phyloP scores from a whole-genome alignment of 768 basidiomycete genomes.

The Tylopilus balloui region DNA sequence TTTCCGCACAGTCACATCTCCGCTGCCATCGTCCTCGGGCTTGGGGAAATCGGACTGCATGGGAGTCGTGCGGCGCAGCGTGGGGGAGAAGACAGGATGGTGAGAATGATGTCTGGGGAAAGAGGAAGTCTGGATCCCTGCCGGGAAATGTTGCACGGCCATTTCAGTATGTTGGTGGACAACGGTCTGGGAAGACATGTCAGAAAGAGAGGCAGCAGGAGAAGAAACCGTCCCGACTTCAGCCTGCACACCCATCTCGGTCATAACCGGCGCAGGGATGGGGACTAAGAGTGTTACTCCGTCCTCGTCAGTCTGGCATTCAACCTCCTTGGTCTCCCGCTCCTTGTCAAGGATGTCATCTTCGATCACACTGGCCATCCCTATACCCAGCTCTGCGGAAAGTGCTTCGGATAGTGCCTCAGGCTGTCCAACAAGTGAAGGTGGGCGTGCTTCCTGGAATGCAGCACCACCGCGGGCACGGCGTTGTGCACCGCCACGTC shows the following conservation, averaged over 20 bases:
- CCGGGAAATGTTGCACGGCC: slow-evolving; percentile 44
- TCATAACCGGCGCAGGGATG: slow-evolving; percentile 28
- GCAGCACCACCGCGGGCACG: slow-evolving; percentile 63
- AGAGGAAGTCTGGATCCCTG: slow-evolving; percentile 38
- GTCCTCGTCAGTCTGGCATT: slow-evolving; percentile 60
- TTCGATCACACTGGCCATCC: slow-evolving; percentile 41
- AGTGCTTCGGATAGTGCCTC: slow-evolving; percentile 71
- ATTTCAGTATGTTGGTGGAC: slow-evolving; percentile 35
- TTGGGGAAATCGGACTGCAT: slow-evolving; percentile 43
- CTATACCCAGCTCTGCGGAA: slow-evolving; percentile 57
- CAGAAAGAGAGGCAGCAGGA: slow-evolving; percentile 16
- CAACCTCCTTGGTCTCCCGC: slow-evolving; percentile 56
- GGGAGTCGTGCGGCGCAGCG: slow-evolving; percentile 41
- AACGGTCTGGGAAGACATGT: slow-evolving; percentile 47
- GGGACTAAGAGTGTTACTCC: slow-evolving; percentile 28
- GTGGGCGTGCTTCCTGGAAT: slow-evolving; percentile 65
- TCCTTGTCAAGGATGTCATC: slow-evolving; percentile 37
- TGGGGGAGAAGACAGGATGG: slow-evolving; percentile 21
- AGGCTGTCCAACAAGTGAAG: slow-evolving; percentile 67
- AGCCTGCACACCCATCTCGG: slow-evolving; percentile 41
- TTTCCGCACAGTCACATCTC: slow-evolving; percentile 31
- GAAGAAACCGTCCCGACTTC: slow-evolving; percentile 23
- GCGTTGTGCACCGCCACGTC: slow-evolving; percentile 48
- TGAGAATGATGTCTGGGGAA: slow-evolving; percentile 22
- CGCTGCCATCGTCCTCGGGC: slow-evolving; percentile 39